These are phyloP conservation scores for Gracilaria gracilis DNA, from an alignment of 23 red algal species.

Conservation along the genomic window DNA sequence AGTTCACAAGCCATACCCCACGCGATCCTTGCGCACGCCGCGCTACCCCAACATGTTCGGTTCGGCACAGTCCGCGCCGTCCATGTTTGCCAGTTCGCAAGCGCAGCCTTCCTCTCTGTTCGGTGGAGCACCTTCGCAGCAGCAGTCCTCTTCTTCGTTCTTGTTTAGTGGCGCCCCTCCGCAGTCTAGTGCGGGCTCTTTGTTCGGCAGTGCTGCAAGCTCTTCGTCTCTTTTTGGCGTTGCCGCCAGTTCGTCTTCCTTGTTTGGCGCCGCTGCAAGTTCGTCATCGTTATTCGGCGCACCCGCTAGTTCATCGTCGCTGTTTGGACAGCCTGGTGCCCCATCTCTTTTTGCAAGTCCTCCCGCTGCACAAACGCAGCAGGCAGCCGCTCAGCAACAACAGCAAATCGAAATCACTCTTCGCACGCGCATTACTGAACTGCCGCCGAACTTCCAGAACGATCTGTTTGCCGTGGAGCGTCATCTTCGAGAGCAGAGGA, in stretches of 20 bases:
- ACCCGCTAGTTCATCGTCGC: slow-evolving; percentile 37
- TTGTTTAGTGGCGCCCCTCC: slow-evolving; percentile 24
- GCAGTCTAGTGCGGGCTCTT: not conserved
- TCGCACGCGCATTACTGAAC: slow-evolving; percentile 59
- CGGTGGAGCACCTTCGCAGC: slow-evolving; percentile 26
- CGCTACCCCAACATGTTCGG: slow-evolving; percentile 3
- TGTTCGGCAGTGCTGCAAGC: slow-evolving; percentile 27
- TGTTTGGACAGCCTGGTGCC: slow-evolving; percentile 40
- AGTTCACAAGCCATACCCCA: not conserved
- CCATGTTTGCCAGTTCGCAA: slow-evolving; percentile 39
- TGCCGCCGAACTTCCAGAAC: slow-evolving; percentile 65
- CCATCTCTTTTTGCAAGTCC: slow-evolving; percentile 38
- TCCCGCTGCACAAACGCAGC: slow-evolving; percentile 30
- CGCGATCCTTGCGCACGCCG: not conserved
- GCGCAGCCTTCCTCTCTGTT: slow-evolving; percentile 33
- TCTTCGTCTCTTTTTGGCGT: slow-evolving; percentile 32
- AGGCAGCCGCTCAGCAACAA: slow-evolving; percentile 11
- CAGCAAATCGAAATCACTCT: slow-evolving; percentile 48
- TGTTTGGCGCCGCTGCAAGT: slow-evolving; percentile 38
- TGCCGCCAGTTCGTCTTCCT: slow-evolving; percentile 1
- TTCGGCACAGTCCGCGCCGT: slow-evolving; percentile 28
- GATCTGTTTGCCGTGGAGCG: slow-evolving; percentile 68
- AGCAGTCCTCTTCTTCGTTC: not conserved
- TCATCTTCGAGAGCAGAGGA: slow-evolving; percentile 67
- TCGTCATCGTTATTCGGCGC: slow-evolving; percentile 58